phyloP scores from a whole-genome alignment of 2,329 filamentous ascomycete species.

The Penicillium sclerotigenum region DNA sequence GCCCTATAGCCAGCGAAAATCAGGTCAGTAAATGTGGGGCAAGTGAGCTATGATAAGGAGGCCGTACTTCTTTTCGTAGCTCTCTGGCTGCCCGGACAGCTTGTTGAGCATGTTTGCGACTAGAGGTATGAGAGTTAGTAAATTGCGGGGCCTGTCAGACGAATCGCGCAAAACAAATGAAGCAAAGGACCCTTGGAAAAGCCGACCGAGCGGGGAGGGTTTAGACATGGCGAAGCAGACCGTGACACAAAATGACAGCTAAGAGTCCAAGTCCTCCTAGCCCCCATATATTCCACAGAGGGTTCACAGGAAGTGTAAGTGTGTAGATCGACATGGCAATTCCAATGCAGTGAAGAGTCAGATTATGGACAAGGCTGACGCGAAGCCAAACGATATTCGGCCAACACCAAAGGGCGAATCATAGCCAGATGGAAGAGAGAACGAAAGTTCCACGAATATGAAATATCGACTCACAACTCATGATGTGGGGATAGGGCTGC shows the following conservation, averaged over 20 bases:
- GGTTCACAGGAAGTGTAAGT: constrained; percentile 6
- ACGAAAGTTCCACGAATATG: constrained; percentile 7
- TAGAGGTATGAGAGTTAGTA: constrained; percentile 39
- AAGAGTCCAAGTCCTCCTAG: neutral
- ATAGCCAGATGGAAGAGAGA: neutral
- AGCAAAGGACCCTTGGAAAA: constrained; percentile 4
- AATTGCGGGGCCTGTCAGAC: neutral
- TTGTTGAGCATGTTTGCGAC: constrained; percentile 90
- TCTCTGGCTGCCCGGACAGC: constrained; percentile 93
- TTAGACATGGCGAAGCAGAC: neutral
- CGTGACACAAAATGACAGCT: constrained; percentile 1
- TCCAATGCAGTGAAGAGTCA: neutral
- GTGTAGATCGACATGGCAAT: constrained; percentile 7
- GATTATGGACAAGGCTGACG: constrained; percentile 9
- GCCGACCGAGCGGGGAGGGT: constrained; percentile 14
- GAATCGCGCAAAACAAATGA: constrained; percentile 1
- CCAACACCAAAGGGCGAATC: neutral
- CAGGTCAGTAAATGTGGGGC: constrained; percentile 4
- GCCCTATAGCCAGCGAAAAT: constrained; percentile 51
- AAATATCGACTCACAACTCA: constrained; percentile 27
- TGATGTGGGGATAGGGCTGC: constrained; percentile 21
- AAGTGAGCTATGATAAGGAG: neutral
- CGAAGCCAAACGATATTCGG: neutral
- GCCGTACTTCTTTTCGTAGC: constrained; percentile 93
- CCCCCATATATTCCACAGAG: constrained; percentile 10